A percentile compares a stretch with the other conserved stretches of the same genome.
Conservation (phyloP, 331 rosid genomes). For the Malus hybrid region DNA sequence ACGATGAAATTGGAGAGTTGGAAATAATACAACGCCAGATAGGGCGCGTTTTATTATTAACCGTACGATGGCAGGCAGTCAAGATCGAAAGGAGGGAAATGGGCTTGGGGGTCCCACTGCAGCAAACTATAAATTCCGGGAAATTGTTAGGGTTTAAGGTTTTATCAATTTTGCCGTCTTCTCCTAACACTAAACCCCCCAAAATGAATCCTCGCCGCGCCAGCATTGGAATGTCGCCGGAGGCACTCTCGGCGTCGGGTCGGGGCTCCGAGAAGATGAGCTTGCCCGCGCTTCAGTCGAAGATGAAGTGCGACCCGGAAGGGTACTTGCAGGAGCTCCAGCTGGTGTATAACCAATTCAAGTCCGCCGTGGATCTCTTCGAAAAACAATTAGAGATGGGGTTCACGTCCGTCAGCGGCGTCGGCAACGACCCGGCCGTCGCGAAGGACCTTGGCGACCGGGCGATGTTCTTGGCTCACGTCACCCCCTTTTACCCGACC, state of each 20-base stretch:
- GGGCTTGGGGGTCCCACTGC: not conserved
- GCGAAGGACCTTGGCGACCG: constrained; percentile 73
- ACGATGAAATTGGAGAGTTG: no score
- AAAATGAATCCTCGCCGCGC: constrained; percentile 15
- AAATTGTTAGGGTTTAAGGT: not conserved
- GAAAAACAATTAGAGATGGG: constrained; percentile 57
- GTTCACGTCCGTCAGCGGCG: constrained; percentile 64
- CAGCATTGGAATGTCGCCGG: constrained; percentile 17
- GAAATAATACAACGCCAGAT: no score
- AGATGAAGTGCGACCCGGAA: constrained; percentile 8
- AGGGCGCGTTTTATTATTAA: no score
- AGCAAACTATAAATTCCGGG: not conserved
- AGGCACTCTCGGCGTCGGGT: constrained; percentile 17
- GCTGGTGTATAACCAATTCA: constrained; percentile 54
- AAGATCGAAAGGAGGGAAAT: not conserved
- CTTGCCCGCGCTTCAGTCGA: no score
- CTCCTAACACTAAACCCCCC: not conserved
- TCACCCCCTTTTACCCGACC: constrained; percentile 51
- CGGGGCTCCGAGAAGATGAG: no score
- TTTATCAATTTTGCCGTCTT: not conserved
- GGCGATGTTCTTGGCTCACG: constrained; percentile 64
- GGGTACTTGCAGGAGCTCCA: constrained; percentile 63
- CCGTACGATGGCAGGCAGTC: not conserved
- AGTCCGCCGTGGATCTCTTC: constrained; percentile 63
- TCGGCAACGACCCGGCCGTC: constrained; percentile 51